phyloP scores from a whole-genome alignment of 176 grass and related monocot species.

The Carex pumila region DNA sequence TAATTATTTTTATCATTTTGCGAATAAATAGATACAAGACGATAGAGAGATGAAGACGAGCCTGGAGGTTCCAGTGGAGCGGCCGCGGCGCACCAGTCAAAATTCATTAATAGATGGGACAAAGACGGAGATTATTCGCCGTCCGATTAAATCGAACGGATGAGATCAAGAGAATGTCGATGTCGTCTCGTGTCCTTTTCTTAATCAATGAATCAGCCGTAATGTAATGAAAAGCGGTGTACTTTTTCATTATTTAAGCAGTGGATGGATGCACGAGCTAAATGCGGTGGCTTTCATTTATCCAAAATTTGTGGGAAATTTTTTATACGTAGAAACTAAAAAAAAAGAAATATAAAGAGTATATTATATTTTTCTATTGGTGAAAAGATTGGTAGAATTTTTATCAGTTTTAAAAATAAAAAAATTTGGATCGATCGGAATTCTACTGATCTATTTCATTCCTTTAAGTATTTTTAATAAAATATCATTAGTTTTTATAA shows the following conservation, averaged over 20 bases:
- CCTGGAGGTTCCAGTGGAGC: background rate
- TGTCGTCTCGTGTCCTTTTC: background rate
- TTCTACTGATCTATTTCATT: too few relatives aligned
- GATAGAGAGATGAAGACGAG: background rate
- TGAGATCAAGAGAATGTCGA: background rate
- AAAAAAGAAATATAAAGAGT: too few relatives aligned
- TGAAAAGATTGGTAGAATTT: too few relatives aligned
- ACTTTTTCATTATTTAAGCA: background rate
- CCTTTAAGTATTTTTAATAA: too few relatives aligned
- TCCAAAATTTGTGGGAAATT: background rate
- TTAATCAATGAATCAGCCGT: background rate
- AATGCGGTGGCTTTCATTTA: background rate
- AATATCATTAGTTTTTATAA: too few relatives aligned
- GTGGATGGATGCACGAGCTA: background rate
- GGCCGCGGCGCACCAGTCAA: background rate
- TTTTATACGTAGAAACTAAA: too few relatives aligned
- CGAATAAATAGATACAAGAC: background rate
- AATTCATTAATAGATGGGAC: background rate
- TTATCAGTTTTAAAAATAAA: too few relatives aligned
- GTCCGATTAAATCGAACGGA: background rate
- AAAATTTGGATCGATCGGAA: too few relatives aligned
- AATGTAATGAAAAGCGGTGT: background rate
- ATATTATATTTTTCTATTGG: too few relatives aligned
- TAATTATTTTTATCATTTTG: background rate
- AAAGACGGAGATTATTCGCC: background rate